These are phyloP conservation scores for Fraxinus quadrangulata DNA, from an alignment of 257 asterid species.

Conservation along the genomic window DNA sequence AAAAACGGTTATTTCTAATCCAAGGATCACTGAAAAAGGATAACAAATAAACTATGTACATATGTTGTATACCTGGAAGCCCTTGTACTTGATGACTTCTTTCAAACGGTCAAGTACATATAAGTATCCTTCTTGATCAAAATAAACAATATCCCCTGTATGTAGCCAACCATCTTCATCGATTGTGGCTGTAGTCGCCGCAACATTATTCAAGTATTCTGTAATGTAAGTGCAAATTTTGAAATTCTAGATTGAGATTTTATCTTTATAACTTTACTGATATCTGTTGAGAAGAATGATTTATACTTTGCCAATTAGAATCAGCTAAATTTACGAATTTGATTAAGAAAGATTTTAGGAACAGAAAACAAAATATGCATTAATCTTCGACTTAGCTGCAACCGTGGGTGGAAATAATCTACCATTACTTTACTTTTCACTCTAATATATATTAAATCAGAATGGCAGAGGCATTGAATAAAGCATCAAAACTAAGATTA, in stretches of 20 bases:
- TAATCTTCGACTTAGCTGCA: too few species aligned
- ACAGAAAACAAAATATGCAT: not conserved
- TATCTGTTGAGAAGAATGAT: not conserved
- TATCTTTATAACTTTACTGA: not conserved
- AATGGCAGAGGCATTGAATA: not conserved
- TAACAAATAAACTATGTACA: not conserved
- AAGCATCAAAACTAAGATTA: too few species aligned
- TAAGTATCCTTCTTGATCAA: slow-evolving; percentile 76
- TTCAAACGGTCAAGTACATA: slow-evolving; percentile 76
- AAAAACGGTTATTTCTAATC: not conserved
- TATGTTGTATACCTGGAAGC: slow-evolving; percentile 66
- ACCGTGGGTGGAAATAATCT: too few species aligned
- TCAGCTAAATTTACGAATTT: not conserved
- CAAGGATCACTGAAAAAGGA: not conserved
- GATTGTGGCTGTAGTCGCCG: slow-evolving; percentile 54
- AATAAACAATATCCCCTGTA: slow-evolving; percentile 80
- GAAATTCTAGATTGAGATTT: slow-evolving; percentile 13
- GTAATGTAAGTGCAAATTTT: slow-evolving; percentile 19
- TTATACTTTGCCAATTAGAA: not conserved
- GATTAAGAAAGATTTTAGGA: not conserved
- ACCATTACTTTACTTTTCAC: not conserved
- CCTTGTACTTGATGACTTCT: slow-evolving; percentile 84
- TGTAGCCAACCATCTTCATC: slow-evolving; percentile 82
- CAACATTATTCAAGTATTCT: slow-evolving; percentile 72
- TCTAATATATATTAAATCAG: too few species aligned